Conservation (phyloP, 108 stramenopile genomes). For the Seminavis robusta region DNA sequence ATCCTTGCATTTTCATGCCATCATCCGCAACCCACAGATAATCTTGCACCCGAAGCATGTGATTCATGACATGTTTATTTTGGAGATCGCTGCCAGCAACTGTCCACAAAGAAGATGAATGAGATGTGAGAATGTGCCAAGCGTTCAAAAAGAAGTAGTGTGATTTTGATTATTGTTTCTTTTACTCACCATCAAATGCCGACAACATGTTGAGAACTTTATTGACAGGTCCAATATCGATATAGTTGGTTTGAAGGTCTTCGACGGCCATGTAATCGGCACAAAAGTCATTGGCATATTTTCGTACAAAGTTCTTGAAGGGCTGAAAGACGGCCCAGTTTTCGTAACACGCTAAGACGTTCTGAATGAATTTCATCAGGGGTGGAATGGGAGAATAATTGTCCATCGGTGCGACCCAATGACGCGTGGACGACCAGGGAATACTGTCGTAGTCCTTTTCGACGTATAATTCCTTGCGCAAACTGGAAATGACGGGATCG, state of each 20-base stretch:
- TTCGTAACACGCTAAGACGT: conserved; percentile 83
- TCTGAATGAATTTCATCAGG: conserved; percentile 85
- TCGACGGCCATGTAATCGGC: conserved; percentile 90
- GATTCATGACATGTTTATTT: conserved; percentile 59
- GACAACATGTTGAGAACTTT: conserved; percentile 94
- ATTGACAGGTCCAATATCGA: conserved; percentile 98
- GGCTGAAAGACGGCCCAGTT: conserved; percentile 66
- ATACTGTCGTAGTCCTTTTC: conserved; percentile 64
- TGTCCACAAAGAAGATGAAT: conserved; percentile 3
- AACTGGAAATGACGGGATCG: conserved; percentile 64
- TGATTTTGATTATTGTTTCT: conserved; percentile 1
- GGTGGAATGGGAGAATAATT: conserved; percentile 90
- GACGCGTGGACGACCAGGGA: conserved; percentile 82
- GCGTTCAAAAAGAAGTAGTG: not conserved
- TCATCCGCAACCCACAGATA: conserved; percentile 99
- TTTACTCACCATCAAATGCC: conserved; percentile 63
- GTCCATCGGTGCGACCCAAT: conserved; percentile 87
- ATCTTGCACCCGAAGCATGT: conserved; percentile 89
- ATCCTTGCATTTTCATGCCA: conserved; percentile 99
- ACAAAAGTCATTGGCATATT: conserved; percentile 72
- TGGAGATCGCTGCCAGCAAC: conserved; percentile 51
- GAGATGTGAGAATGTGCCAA: not conserved
- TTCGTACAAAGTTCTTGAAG: conserved; percentile 55
- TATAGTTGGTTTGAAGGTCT: conserved; percentile 95
- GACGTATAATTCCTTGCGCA: conserved; percentile 77